A percentile compares a stretch with the other conserved stretches of the same genome.
phyloP scores from a whole-genome alignment of 2,329 filamentous ascomycete genomes.

The Claviceps purpurea region DNA sequence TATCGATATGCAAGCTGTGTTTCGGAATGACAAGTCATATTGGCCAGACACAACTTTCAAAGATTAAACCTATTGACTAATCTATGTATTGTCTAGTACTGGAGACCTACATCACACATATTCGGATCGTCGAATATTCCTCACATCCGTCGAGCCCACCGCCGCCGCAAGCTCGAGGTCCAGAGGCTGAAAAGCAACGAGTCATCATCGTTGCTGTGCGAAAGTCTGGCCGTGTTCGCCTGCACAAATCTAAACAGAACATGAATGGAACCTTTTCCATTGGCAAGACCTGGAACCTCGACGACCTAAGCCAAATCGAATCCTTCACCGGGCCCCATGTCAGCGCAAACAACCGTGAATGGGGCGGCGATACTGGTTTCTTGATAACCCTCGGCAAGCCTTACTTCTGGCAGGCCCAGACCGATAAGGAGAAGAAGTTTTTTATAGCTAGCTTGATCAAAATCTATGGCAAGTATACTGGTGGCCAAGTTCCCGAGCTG shows the following conservation, averaged over 20 bases:
- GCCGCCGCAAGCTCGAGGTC: slow-evolving; percentile 57
- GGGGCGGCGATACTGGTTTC: slow-evolving; percentile 77
- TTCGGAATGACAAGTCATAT: too few species aligned
- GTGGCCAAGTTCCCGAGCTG: slow-evolving; percentile 66
- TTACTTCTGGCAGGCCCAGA: slow-evolving; percentile 93
- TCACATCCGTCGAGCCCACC: slow-evolving; percentile 72
- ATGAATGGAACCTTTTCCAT: slow-evolving; percentile 89
- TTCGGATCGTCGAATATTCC: slow-evolving; percentile 78
- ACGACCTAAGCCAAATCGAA: slow-evolving; percentile 74
- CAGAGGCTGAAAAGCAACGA: slow-evolving; percentile 71
- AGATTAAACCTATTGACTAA: slow-evolving; percentile 6
- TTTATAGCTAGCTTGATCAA: slow-evolving; percentile 95
- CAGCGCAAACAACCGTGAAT: slow-evolving; percentile 50
- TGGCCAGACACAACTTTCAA: neutral
- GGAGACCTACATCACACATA: slow-evolving; percentile 97
- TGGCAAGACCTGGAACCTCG: slow-evolving; percentile 94
- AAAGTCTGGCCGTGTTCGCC: slow-evolving; percentile 79
- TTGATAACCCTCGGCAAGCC: slow-evolving; percentile 80
- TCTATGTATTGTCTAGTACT: slow-evolving; percentile 15
- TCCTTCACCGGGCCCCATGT: slow-evolving; percentile 56
- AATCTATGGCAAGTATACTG: slow-evolving; percentile 93
- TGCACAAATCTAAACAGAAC: slow-evolving; percentile 97
- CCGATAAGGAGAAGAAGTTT: slow-evolving; percentile 94
- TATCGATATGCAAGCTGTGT: neutral
- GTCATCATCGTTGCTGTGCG: slow-evolving; percentile 89